phyloP scores from a whole-genome alignment of 83 land plant genomes.

The Picea mariana region DNA sequence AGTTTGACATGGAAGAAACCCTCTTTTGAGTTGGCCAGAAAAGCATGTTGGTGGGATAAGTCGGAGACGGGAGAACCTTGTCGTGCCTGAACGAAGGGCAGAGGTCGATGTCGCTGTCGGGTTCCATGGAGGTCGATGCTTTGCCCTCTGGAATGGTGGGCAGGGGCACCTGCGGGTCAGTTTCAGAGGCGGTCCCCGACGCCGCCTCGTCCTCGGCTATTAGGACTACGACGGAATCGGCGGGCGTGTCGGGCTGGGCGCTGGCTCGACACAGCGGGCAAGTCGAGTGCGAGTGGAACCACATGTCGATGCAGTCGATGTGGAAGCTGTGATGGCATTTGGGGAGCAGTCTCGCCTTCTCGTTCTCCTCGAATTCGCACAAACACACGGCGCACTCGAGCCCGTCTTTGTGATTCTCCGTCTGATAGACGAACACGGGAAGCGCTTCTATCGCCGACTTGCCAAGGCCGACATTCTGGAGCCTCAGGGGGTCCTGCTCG shows the following conservation, averaged over 20 bases:
- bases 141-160: too few relatives aligned
- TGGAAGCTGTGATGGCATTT: conserved; percentile 37
- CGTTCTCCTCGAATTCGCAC: conserved; percentile 22
- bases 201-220: neutral
- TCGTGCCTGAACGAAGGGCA: too few relatives aligned
- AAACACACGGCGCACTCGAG: conserved; percentile 22
- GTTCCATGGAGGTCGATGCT: too few relatives aligned
- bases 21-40: neutral
- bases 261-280: conserved; percentile 48
- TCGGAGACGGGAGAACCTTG: too few relatives aligned
- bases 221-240: neutral
- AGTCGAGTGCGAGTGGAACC: conserved; percentile 38
- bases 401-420: neutral
- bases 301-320: conserved; percentile 43
- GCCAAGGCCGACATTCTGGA: conserved; percentile 12
- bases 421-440: neutral
- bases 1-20: conserved; percentile 13
- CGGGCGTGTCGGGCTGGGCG: conserved; percentile 2
- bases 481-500: too few relatives aligned
- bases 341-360: conserved; percentile 23
- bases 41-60: too few relatives aligned
- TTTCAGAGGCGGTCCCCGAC: neutral
- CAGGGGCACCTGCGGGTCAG: too few relatives aligned
- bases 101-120: too few relatives aligned
- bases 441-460: conserved; percentile 2